These are phyloP conservation scores for Lactifluus pinguis DNA, from an alignment of 768 basidiomycete genomes.

Conservation along the genomic window DNA sequence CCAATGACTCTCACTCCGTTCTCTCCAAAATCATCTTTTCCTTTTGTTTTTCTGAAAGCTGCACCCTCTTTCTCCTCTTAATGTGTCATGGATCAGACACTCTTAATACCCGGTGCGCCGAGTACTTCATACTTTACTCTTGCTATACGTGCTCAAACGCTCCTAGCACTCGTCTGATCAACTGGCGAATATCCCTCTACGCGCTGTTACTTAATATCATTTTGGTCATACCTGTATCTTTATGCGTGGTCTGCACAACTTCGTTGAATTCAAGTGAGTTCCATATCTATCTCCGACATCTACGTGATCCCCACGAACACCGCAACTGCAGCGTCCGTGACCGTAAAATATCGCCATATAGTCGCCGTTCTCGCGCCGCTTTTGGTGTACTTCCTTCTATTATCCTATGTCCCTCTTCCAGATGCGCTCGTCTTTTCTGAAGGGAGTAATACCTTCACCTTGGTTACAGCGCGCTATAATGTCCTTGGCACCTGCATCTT, in stretches of 20 bases:
- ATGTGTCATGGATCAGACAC: constrained; percentile 58
- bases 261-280: constrained; percentile 17
- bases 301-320: not conserved
- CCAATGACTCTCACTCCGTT: constrained; percentile 36
- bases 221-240: constrained; percentile 55
- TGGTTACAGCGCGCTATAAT: constrained; percentile 51
- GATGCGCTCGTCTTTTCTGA: constrained; percentile 30
- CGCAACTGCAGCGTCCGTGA: not conserved
- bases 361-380: constrained; percentile 13
- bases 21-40: constrained; percentile 56
- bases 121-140: not conserved
- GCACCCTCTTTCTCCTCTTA: constrained; percentile 60
- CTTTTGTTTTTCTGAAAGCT: constrained; percentile 65
- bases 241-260: constrained; percentile 47
- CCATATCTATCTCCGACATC: constrained; percentile 1
- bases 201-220: constrained; percentile 53
- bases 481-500: constrained; percentile 72
- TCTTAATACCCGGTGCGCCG: constrained; percentile 47
- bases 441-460: constrained; percentile 30
- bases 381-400: constrained; percentile 42
- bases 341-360: constrained; percentile 2
- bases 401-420: constrained; percentile 66
- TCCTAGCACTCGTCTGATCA: constrained; percentile 48
- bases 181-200: constrained; percentile 61
- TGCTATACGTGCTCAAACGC: not conserved